Percentiles rank a stretch among this genome's conserved stretches.
Conservation (phyloP, 352 stramenopile species). For the Phytophthora capsici region DNA sequence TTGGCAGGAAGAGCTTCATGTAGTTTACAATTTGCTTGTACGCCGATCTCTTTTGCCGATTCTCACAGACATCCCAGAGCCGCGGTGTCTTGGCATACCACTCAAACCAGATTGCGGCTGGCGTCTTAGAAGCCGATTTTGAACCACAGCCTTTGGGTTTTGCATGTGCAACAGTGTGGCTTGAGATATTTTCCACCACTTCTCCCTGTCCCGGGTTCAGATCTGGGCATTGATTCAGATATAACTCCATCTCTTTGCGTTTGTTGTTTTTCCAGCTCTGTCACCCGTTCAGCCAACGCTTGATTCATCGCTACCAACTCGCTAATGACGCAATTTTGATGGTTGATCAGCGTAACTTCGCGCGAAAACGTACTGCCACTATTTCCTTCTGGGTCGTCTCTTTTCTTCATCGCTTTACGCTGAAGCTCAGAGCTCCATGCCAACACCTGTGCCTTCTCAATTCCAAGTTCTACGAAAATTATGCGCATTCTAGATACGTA, state of each 20-base stretch:
- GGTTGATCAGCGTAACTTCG: slow-evolving; percentile 11
- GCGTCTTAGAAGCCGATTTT: slow-evolving; percentile 1
- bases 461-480: neutral
- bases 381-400: no score
- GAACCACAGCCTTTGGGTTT: neutral
- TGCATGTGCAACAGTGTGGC: no score
- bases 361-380: neutral
- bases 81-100: slow-evolving; percentile 19
- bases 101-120: slow-evolving; percentile 8
- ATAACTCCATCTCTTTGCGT: no score
- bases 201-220: no score
- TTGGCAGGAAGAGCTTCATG: no score
- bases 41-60: slow-evolving; percentile 10
- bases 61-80: slow-evolving; percentile 5
- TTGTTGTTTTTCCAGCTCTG: neutral
- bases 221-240: no score
- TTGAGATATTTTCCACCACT: no score
- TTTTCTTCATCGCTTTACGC: neutral
- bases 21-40: slow-evolving; percentile 14
- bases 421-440: slow-evolving; percentile 7
- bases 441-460: no score
- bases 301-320: slow-evolving; percentile 13
- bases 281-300: no score
- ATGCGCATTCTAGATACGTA: neutral
- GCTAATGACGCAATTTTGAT: slow-evolving; percentile 12